phyloP scores from a whole-genome alignment of 192 early-diverging fungal genomes.

The Paraglomus brasilianum region DNA sequence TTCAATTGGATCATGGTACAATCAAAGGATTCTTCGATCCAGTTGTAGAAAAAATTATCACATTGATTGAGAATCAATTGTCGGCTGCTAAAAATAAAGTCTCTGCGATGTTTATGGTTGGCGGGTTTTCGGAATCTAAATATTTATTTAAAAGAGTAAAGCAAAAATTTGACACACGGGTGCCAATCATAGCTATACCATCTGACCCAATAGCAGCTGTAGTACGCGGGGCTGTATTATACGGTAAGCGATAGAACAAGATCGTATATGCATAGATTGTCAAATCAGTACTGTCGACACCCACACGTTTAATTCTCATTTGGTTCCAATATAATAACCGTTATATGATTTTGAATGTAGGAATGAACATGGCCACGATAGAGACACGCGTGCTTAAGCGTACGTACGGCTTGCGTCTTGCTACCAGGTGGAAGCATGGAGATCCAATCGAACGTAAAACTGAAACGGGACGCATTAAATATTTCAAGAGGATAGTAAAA shows the following conservation, averaged over 20 bases:
- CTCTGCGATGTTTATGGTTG: slow-evolving; percentile 55
- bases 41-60: slow-evolving; percentile 50
- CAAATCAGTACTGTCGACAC: slow-evolving; percentile 26
- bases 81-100: slow-evolving; percentile 39
- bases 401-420: neutral
- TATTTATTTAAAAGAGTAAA: slow-evolving; percentile 55
- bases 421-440: neutral
- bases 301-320: slow-evolving; percentile 39
- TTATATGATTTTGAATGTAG: neutral
- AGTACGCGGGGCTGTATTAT: slow-evolving; percentile 53
- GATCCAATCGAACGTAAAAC: no score
- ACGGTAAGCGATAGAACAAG: slow-evolving; percentile 29
- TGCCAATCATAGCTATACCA: slow-evolving; percentile 50
- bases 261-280: no score
- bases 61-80: slow-evolving; percentile 52
- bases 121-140: slow-evolving; percentile 57
- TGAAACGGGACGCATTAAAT: neutral
- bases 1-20: neutral
- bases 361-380: neutral
- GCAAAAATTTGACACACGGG: slow-evolving; percentile 47
- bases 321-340: neutral
- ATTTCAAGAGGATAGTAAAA: neutral
- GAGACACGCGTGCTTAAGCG: neutral
- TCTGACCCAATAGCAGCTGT: slow-evolving; percentile 53
- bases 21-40: slow-evolving; percentile 50